Evolutionary conservation across 148 eudicot species (phyloP).

Genomic region (Silene uniflora): DNA sequence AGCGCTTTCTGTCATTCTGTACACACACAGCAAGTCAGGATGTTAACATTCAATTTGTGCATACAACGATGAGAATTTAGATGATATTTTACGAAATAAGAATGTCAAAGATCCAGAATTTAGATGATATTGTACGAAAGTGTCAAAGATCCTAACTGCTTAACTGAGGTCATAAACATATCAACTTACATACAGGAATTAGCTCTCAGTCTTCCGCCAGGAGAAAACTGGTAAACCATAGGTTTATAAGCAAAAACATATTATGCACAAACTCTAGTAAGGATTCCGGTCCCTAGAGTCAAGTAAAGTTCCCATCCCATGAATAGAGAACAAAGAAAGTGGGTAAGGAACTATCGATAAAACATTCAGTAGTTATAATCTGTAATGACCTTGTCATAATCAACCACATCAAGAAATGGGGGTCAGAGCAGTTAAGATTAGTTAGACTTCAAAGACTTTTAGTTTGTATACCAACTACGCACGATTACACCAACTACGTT

Average conservation of each 20-base stretch:
- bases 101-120: not conserved
- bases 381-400: not conserved
- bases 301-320: not conserved
- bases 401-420: too few species aligned
- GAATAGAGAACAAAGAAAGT: not conserved
- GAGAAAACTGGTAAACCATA: not conserved
- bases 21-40: conserved; percentile 16
- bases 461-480: not conserved
- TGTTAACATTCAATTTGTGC: conserved; percentile 8
- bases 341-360: not conserved
- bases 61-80: not conserved
- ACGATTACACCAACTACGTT: too few species aligned
- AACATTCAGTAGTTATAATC: not conserved
- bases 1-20: conserved; percentile 98
- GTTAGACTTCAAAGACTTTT: not conserved
- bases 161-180: not conserved
- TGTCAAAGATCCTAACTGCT: not conserved
- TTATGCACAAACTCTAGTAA: not conserved
- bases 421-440: too few species aligned
- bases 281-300: not conserved
- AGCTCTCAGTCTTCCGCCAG: too few species aligned
- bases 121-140: not conserved
- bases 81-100: not conserved
- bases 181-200: too few species aligned
- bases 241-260: not conserved